Base-by-base conservation (phyloP, 352 stramenopile genomes). In the Pythium apleroticum region DNA sequence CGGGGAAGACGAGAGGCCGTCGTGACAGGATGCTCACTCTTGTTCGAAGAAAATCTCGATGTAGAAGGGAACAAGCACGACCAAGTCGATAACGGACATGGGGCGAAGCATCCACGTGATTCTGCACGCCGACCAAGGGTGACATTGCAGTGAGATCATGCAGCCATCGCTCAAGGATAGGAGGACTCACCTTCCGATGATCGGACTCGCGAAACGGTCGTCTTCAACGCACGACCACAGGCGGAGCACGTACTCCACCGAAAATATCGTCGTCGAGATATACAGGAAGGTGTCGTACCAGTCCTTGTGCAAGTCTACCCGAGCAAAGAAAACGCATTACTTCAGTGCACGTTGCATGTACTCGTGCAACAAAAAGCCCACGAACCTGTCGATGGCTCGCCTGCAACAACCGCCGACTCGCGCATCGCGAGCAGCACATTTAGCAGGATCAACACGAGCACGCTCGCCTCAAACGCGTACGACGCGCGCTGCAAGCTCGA, bases 201-300 rank as follows among this genome's bases (percentile, higher is more conserved):
- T 37, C 19, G 76, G 69, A 52, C 77, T 73, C n/a, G 63, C 58
- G 54, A 80, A 93, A 30, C 83, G 73, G 9, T 86, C 68, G 57
- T 95, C 86, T 65, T 92, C 86, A 24, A 93, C 78, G 37, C 86
- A 95, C n/a, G 86, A 86, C 85, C 86, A 95, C 12, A 92, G 66
- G 0, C 86, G 81, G 25, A 93, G 69, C 11, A 77, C 1, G 60
- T 93, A 93, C 57, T 95, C 86, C 14, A 91, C 57, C 0, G 85
- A 87, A 59, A 95, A 93, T 20, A 93, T 77, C 7, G 54, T 70
- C 5, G 83, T 91, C 12, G 86, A 95, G 11, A 86, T 55, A n/a
- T 90, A 93, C 28, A 95, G 64, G 55, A 93, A 90, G 31, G 77
- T 66, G 20, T 86, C 77, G 57, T 93, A 93, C 86, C 86, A 95